phyloP scores from a whole-genome alignment of 129 eudicot genomes.

The Centella asiatica region DNA sequence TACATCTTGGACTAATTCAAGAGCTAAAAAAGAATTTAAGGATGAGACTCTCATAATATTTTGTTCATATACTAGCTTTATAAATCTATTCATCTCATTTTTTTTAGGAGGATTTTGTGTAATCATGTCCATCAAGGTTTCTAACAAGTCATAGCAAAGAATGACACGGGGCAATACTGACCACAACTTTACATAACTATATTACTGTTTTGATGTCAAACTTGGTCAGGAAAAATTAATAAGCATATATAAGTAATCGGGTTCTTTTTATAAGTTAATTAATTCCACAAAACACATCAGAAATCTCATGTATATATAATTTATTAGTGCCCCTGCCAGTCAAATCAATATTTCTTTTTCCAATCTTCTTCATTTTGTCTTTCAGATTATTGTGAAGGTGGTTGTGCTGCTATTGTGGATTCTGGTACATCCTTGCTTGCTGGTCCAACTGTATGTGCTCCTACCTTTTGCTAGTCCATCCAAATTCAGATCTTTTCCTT shows the following conservation, averaged over 20 bases:
- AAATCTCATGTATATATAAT: not conserved
- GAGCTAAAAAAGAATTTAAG: too few relatives aligned
- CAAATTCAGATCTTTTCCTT: not conserved
- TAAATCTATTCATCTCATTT: too few relatives aligned
- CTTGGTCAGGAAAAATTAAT: not conserved
- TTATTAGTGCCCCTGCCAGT: not conserved
- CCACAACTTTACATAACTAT: not conserved
- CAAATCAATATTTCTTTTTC: not conserved
- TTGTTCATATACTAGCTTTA: too few relatives aligned
- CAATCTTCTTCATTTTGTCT: not conserved
- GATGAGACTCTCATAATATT: too few relatives aligned
- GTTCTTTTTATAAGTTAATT: not conserved
- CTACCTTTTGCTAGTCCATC: not conserved
- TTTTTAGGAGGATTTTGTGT: too few relatives aligned
- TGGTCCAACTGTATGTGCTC: slow-evolving; percentile 72
- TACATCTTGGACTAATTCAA: too few relatives aligned
- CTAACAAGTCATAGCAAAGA: not conserved
- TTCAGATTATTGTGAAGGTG: slow-evolving; percentile 52
- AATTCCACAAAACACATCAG: not conserved
- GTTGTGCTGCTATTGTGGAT: slow-evolving; percentile 88
- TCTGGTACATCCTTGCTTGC: slow-evolving; percentile 92
- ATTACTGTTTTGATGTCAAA: not conserved
- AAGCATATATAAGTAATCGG: not conserved
- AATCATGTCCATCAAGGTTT: too few relatives aligned
- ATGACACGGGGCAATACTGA: not conserved